Conservation (phyloP, 1,139 yeast species). For the Yamadazyma buinensis region DNA sequence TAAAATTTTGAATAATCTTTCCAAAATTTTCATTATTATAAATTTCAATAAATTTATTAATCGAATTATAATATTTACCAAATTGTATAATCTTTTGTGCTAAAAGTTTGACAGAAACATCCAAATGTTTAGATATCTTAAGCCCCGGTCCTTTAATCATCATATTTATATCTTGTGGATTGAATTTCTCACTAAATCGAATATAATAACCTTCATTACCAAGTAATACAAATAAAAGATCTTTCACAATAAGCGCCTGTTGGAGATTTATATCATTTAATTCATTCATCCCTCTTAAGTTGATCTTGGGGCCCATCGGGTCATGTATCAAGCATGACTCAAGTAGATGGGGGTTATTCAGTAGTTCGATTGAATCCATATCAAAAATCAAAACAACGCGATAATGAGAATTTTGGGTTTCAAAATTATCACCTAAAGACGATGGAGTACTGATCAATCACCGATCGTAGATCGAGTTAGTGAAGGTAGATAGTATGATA, state of each 20-base stretch:
- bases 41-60: conserved; percentile 51
- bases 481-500: too few species aligned
- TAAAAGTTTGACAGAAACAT: conserved; percentile 71
- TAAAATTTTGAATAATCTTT: conserved; percentile 68
- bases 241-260: conserved; percentile 70
- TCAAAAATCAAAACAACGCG: too few species aligned
- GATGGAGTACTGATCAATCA: too few species aligned
- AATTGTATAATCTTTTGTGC: conserved; percentile 56
- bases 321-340: conserved; percentile 15
- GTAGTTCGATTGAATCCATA: conserved; percentile 15
- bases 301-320: conserved; percentile 18
- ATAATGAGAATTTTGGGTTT: not conserved
- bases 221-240: conserved; percentile 60
- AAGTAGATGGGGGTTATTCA: conserved; percentile 17
- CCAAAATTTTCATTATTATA: conserved; percentile 62
- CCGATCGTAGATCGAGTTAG: too few species aligned
- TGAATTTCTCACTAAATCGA: conserved; percentile 60
- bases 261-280: conserved; percentile 49
- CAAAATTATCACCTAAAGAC: too few species aligned
- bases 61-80: conserved; percentile 61
- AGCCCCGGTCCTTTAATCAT: conserved; percentile 70
- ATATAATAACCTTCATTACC: conserved; percentile 84
- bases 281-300: conserved; percentile 43
- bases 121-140: conserved; percentile 67
- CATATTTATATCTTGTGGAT: conserved; percentile 32